These are phyloP conservation scores for Pogostemon cablin DNA, from an alignment of 257 asterid species.

Conservation along the genomic window DNA sequence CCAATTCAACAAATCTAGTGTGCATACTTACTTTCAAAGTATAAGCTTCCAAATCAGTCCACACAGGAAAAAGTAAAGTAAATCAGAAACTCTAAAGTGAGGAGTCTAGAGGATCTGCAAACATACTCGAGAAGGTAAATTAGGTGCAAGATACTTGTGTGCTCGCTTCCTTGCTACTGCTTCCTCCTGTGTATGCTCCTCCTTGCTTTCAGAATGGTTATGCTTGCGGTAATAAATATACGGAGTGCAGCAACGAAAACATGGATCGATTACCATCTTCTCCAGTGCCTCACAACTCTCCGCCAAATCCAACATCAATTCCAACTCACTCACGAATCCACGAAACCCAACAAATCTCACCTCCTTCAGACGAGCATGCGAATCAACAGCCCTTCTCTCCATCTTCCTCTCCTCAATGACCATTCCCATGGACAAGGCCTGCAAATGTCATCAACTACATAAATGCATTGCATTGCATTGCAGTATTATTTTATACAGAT, in stretches of 20 bases:
- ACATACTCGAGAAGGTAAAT: background rate
- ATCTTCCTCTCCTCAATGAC: background rate
- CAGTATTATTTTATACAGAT: no score
- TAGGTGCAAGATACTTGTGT: background rate
- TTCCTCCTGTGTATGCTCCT: background rate
- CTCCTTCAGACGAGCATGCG: slow-evolving; percentile 20
- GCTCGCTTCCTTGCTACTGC: background rate
- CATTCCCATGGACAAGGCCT: no score
- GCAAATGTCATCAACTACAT: no score
- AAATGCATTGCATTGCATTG: no score
- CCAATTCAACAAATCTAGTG: no score
- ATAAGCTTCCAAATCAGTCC: no score
- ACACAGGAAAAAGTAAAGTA: no score
- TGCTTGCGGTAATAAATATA: no score
- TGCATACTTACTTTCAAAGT: no score
- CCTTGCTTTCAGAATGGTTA: background rate
- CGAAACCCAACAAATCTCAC: background rate
- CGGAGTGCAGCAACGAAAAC: background rate
- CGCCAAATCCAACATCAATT: slow-evolving; percentile 8
- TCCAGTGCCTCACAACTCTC: slow-evolving; percentile 11
- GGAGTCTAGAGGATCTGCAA: slow-evolving; percentile 2
- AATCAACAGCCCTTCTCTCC: background rate
- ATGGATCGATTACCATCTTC: background rate
- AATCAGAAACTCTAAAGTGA: no score
- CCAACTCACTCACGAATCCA: background rate